Evolutionary conservation across 148 eudicot species (phyloP).

Genomic region (Heliosperma pusillum): DNA sequence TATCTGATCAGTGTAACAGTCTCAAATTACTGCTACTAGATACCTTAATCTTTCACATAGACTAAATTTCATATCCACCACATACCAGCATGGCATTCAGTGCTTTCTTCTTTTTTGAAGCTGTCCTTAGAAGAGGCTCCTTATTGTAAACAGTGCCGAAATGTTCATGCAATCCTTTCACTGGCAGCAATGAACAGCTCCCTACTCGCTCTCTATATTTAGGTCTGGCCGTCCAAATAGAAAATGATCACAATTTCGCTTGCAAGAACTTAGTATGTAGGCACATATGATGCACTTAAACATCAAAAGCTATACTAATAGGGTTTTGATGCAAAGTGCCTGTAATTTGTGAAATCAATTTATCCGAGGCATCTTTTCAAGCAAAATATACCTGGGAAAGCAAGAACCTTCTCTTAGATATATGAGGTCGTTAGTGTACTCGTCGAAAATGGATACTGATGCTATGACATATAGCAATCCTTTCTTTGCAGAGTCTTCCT

Average conservation of each 20-base stretch:
- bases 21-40: neutral
- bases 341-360: neutral
- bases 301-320: neutral
- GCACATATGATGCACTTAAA: neutral
- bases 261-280: neutral
- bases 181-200: slow-evolving; percentile 21
- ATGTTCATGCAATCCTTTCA: slow-evolving; percentile 27
- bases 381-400: slow-evolving; percentile 32
- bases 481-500: slow-evolving; percentile 35
- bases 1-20: slow-evolving; percentile 23
- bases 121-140: slow-evolving; percentile 34
- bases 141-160: slow-evolving; percentile 14
- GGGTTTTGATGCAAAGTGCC: neutral
- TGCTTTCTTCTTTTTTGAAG: slow-evolving; percentile 30
- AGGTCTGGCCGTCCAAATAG: slow-evolving; percentile 35
- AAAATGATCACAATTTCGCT: slow-evolving; percentile 19
- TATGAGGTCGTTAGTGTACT: slow-evolving; percentile 32
- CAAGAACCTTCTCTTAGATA: slow-evolving; percentile 40
- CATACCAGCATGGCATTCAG: slow-evolving; percentile 28
- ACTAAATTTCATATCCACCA: neutral
- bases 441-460: slow-evolving; percentile 31
- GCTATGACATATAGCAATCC: slow-evolving; percentile 32
- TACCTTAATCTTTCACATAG: neutral
- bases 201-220: slow-evolving; percentile 20
- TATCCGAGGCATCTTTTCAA: neutral